These are phyloP conservation scores for Debaryomycetaceae sp. DNA, from an alignment of 1,139 yeast genomes.

Conservation along the genomic window DNA sequence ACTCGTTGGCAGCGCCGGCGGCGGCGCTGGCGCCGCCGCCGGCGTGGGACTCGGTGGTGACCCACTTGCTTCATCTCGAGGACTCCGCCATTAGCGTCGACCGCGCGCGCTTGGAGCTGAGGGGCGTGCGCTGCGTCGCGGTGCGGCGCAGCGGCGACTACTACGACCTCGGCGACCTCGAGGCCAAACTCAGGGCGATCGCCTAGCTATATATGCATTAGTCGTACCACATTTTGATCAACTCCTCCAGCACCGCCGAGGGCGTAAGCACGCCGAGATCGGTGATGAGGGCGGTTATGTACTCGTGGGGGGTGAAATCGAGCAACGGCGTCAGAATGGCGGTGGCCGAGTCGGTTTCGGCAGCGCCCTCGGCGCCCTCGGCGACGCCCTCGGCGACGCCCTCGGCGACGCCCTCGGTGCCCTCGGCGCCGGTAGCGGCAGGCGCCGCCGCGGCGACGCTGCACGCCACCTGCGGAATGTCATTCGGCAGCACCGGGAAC, in stretches of 20 bases:
- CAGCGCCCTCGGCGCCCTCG: too few species aligned
- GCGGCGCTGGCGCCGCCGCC: constrained; percentile 4
- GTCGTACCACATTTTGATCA: constrained; percentile 97
- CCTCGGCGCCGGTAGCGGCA: constrained; percentile 15
- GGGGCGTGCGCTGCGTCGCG: constrained; percentile 45
- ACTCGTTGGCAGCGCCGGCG: constrained; percentile 21
- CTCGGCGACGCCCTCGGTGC: constrained; percentile 11
- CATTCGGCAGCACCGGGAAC: constrained; percentile 92
- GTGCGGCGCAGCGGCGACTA: constrained; percentile 31
- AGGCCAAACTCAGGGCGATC: constrained; percentile 17
- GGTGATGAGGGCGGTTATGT: constrained; percentile 90
- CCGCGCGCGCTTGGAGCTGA: constrained; percentile 20
- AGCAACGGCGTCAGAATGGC: constrained; percentile 42
- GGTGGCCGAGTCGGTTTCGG: constrained; percentile 28
- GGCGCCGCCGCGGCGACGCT: constrained; percentile 2
- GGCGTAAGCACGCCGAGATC: constrained; percentile 97
- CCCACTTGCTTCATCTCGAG: constrained; percentile 54
- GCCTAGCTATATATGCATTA: constrained; percentile 23
- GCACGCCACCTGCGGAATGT: constrained; percentile 53
- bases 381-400: constrained; percentile 11
- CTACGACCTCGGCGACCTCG: constrained; percentile 38
- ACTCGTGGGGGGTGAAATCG: constrained; percentile 95
- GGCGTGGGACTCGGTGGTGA: constrained; percentile 42
- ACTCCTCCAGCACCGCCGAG: constrained; percentile 94
- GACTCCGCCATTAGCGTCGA: constrained; percentile 48